Evolutionary conservation across 345 rosid species (phyloP).

Genomic region (Anastatica hierochuntica): DNA sequence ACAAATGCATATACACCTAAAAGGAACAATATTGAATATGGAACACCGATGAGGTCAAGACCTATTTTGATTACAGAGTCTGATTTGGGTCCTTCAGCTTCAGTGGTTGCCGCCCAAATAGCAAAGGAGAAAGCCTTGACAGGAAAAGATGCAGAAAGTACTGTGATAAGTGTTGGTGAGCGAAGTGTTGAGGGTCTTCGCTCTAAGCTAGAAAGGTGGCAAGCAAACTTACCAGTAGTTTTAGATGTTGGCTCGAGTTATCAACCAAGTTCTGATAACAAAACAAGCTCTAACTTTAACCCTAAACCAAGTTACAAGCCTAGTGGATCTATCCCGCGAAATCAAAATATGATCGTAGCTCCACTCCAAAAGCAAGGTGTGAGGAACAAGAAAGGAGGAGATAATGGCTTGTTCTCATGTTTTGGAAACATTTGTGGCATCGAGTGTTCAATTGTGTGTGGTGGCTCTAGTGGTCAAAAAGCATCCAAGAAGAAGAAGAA

Average conservation of each 20-base stretch:
- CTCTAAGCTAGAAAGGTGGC: constrained; percentile 80
- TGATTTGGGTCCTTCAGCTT: constrained; percentile 78
- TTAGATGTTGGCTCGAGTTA: constrained; percentile 40
- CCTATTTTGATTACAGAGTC: constrained; percentile 41
- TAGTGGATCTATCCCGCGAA: constrained; percentile 16
- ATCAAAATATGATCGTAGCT: constrained; percentile 24
- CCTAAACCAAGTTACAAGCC: constrained; percentile 26
- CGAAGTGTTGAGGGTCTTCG: constrained; percentile 68
- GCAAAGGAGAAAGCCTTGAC: constrained; percentile 29
- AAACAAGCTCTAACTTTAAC: constrained; percentile 17
- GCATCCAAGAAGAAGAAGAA: constrained; percentile 14
- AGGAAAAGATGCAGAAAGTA: constrained; percentile 41
- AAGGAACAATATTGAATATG: constrained; percentile 19
- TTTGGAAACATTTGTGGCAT: constrained; percentile 60
- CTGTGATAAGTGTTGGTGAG: constrained; percentile 33
- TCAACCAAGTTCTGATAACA: constrained; percentile 19
- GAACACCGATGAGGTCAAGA: constrained; percentile 30
- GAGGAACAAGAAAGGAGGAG: constrained; percentile 21
- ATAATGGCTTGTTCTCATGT: constrained; percentile 48
- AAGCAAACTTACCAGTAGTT: constrained; percentile 53
- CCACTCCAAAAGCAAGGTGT: constrained; percentile 12
- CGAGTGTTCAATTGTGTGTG: constrained; percentile 65
- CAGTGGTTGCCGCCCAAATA: constrained; percentile 68
- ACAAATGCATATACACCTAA: constrained; percentile 16
- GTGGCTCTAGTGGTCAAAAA: constrained; percentile 20